Evolutionary conservation across 352 stramenopile genomes (phyloP).

Genomic region (Thalassiosira exigua): DNA sequence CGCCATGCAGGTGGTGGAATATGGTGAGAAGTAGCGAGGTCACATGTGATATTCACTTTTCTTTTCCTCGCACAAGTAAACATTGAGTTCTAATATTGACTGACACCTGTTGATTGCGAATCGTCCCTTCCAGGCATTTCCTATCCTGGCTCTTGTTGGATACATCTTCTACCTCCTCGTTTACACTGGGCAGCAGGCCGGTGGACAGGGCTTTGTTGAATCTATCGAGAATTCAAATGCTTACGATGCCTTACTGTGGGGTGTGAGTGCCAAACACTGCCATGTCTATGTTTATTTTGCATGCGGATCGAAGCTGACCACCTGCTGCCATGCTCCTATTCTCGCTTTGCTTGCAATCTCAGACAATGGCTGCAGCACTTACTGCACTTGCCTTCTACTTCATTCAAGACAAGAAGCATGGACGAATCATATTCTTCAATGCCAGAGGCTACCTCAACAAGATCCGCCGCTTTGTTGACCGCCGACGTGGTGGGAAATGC

Average conservation of each 20-base stretch:
- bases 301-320: too few relatives aligned
- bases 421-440: slow-evolving; percentile 50
- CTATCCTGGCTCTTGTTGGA: slow-evolving; percentile 38
- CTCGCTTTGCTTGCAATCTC: too few relatives aligned
- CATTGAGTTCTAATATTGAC: too few relatives aligned
- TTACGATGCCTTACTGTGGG: slow-evolving; percentile 70
- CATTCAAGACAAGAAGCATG: slow-evolving; percentile 69
- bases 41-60: slow-evolving; percentile 56
- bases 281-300: not conserved
- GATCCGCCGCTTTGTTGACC: not conserved
- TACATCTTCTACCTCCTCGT: slow-evolving; percentile 75
- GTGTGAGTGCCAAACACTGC: slow-evolving; percentile 9
- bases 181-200: slow-evolving; percentile 54
- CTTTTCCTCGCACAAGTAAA: not conserved
- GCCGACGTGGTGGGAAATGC: not conserved
- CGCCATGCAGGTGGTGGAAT: slow-evolving; percentile 68
- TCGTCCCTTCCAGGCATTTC: slow-evolving; percentile 8
- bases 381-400: slow-evolving; percentile 67
- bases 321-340: too few relatives aligned
- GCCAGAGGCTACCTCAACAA: slow-evolving; percentile 54
- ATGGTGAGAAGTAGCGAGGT: slow-evolving; percentile 45
- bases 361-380: slow-evolving; percentile 59
- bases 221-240: slow-evolving; percentile 66
- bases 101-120: too few relatives aligned
- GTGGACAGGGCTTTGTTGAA: slow-evolving; percentile 58